Evolutionary conservation across 495 filamentous ascomycete genomes (phyloP), one percentile per base, ranked within the genome.

Genomic region (Xylaria curta): DNA sequence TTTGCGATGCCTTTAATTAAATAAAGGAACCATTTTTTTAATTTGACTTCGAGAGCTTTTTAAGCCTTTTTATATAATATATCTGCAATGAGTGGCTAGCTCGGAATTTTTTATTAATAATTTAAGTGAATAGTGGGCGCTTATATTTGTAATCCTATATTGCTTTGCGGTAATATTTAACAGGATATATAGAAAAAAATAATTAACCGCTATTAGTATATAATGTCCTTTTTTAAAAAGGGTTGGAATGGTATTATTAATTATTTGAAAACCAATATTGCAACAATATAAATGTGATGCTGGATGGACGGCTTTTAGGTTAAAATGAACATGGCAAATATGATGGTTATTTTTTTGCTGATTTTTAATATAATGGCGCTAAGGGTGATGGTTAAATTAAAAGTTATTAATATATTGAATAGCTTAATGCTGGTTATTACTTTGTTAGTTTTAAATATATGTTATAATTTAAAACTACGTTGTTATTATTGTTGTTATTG

Each of bases 81-180:
- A 26, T 56, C 28, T 56, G 13, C 13, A 56, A 56, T 56, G 28
- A 26, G 24, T 56, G 28, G 26, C 21, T 56, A 26, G 21, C 13
- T 56, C 13, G 21, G 13, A 56, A 56, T 56, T 4, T 26, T 26
- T 31, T 56, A 26, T 56, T 26, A 26, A 56, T 31, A 56, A 56
- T 56, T 56, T 56, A 56, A 56, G 13, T 56, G 28, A 56, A 56
- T 56, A 56, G 28, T 56, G 9, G 9, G 51, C 51, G 51, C 21
- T 56, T 56, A 56, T 56, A 56, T 56, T 56, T 56, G 13, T 31
- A 56, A 56, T 56, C 9, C 28, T 56, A 56, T 56, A 28, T 56
- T 56, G 7, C 21, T 56, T 28, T 56, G 24, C 21, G 13, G 21
- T 31, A 56, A 26, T 26, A 26, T 56, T 56, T 26, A 56, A 26